phyloP scores from a whole-genome alignment of 169 alveolate genomes.

The Cryptosporidium viatorum region DNA sequence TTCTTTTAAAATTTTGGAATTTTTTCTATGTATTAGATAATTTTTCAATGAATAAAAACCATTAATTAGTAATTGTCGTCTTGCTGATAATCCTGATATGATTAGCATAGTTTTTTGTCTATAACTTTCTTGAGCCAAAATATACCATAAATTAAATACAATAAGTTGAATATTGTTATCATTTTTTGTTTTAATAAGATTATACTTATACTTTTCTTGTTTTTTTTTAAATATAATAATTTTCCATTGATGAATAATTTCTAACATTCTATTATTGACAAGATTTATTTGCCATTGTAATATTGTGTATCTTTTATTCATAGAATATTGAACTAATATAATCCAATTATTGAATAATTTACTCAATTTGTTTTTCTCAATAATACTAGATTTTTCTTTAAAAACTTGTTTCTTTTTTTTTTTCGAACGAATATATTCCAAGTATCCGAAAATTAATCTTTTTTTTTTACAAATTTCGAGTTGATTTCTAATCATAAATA shows the following conservation, averaged over 20 bases:
- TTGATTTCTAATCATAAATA: not conserved
- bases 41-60: constrained; percentile 1
- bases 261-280: not conserved
- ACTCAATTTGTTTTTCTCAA: not conserved
- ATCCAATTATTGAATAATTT: constrained; percentile 30
- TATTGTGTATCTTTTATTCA: constrained; percentile 61
- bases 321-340: constrained; percentile 27
- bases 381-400: not conserved
- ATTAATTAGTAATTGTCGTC: constrained; percentile 5
- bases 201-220: not conserved
- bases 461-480: not conserved
- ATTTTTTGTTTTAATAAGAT: not conserved
- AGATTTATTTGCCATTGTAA: constrained; percentile 45
- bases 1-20: not conserved
- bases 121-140: constrained; percentile 38
- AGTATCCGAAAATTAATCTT: not conserved
- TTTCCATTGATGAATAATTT: constrained; percentile 9
- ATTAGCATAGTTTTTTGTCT: constrained; percentile 42
- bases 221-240: not conserved
- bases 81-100: constrained; percentile 49
- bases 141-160: constrained; percentile 7
- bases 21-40: constrained; percentile 8
- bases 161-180: not conserved
- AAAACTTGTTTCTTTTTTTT: not conserved
- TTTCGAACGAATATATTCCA: not conserved